Conservation (phyloP, 305 asterid species). For the Ilex paraguariensis region DNA sequence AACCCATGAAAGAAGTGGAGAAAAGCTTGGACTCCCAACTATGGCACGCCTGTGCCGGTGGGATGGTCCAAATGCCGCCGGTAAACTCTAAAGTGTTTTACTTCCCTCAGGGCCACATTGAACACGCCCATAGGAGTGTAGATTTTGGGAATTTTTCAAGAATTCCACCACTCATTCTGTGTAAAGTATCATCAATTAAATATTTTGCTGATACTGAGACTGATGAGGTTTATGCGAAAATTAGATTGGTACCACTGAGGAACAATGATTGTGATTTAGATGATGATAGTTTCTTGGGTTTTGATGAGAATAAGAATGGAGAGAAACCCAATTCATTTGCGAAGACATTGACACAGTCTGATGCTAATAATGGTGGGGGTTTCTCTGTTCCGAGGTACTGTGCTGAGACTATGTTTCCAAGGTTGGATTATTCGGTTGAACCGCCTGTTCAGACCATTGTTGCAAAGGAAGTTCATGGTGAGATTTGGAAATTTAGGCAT, state of each 20-base stretch:
- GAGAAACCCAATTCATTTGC: constrained; percentile 73
- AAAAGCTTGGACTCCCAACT: constrained; percentile 66
- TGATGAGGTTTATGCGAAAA: constrained; percentile 72
- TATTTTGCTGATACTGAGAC: constrained; percentile 70
- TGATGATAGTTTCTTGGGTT: constrained; percentile 31
- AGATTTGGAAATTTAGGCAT: constrained; percentile 72
- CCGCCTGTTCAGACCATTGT: constrained; percentile 87
- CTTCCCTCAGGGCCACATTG: constrained; percentile 87
- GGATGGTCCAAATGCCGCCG: constrained; percentile 69
- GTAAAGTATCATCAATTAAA: constrained; percentile 47
- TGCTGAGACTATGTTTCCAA: constrained; percentile 85
- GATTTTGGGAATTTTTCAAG: constrained; percentile 47
- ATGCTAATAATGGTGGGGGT: constrained; percentile 93
- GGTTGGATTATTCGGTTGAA: constrained; percentile 74
- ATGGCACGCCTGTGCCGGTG: constrained; percentile 96
- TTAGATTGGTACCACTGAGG: constrained; percentile 40
- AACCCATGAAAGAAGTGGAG: constrained; percentile 46
- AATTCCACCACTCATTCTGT: constrained; percentile 52
- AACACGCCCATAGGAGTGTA: constrained; percentile 44
- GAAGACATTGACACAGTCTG: constrained; percentile 86
- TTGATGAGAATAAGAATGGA: constrained; percentile 39
- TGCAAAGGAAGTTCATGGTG: constrained; percentile 84
- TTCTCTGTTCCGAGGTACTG: constrained; percentile 89
- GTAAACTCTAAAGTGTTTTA: constrained; percentile 57
- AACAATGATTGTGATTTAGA: constrained; percentile 29